A percentile compares a stretch with the other conserved stretches of the same genome.
Evolutionary conservation across 176 grass and related monocot genomes (phyloP).

Genomic region (Eremochloa ophiuroides): DNA sequence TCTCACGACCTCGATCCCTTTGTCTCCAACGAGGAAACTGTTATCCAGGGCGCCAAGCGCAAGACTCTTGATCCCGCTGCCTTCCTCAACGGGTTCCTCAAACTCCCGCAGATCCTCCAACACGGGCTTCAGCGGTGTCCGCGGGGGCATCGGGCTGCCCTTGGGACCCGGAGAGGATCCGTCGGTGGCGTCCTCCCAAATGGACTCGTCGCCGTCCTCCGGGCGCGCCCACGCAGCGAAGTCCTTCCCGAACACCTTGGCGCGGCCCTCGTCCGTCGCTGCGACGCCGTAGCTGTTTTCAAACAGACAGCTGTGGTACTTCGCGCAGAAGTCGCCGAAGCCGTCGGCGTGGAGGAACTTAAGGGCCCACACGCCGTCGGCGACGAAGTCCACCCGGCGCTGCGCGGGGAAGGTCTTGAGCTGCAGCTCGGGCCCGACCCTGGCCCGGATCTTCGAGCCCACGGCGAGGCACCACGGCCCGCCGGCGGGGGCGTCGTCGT

Average conservation of each 20-base stretch:
- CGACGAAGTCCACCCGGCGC: constrained; percentile 77
- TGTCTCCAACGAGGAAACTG: constrained; percentile 68
- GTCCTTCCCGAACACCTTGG: constrained; percentile 94
- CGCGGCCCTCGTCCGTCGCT: constrained; percentile 58
- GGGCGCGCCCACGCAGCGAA: constrained; percentile 88
- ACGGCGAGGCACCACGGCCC: constrained; percentile 72
- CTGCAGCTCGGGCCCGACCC: constrained; percentile 76
- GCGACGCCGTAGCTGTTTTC: constrained; percentile 84
- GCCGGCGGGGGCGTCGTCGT: constrained; percentile 30
- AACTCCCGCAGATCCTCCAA: constrained; percentile 84
- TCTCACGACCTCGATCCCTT: constrained; percentile 60
- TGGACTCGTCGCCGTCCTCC: constrained; percentile 67
- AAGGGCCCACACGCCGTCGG: constrained; percentile 87
- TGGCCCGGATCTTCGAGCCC: constrained; percentile 63
- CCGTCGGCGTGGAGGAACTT: constrained; percentile 68
- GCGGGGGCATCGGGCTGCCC: constrained; percentile 20
- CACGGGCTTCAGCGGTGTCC: constrained; percentile 37
- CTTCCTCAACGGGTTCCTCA: constrained; percentile 63
- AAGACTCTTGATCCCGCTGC: constrained; percentile 66
- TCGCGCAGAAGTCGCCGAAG: constrained; percentile 56
- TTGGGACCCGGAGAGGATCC: constrained; percentile 37
- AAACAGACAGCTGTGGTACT: constrained; percentile 74
- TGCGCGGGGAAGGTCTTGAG: constrained; percentile 74
- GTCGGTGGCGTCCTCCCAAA: constrained; percentile 72
- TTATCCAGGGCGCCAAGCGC: constrained; percentile 75